Evolutionary conservation across 164 flowering plant species (phyloP), one percentile per base, ranked within the genome.

Genomic region (Liriodendron chinense): DNA sequence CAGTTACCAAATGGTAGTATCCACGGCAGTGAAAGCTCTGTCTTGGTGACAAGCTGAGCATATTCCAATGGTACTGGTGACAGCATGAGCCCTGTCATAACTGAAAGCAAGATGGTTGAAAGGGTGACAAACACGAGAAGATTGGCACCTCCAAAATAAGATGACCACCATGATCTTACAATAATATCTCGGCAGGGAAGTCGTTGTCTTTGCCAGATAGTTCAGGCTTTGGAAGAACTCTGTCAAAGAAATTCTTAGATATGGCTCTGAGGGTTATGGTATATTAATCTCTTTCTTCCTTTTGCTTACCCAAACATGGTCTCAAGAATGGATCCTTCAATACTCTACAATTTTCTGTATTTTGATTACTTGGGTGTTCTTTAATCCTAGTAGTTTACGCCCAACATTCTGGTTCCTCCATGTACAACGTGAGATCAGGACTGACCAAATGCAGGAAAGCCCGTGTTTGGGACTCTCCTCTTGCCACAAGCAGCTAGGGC

Each of bases 231-330:
- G 98, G 98, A 69, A 87, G 94, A 77, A 83, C 87, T 9, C 88
- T 95, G 18, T 95, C 98, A 34, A 93, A 90, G 77, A 90, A 86
- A 74, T 95, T 97, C 28, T 81, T 95, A 9, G 98, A 93, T 75
- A 95, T 95, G 98, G 98, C 98, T 66, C 69, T 93, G 75, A 78
- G 98, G 84, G 98, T 93, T 72, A 93, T 95, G 97, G 98, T 95
- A 86, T 12, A 56, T 72, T 48, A 26, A 63, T 74, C 24, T 34
- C 43, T 75, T 49, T 34, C 43, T 65, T 14, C 16, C 10, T 20
- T 61, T 50, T 48, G 62, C 28, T 18, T 49, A 12, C 28, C 22
- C 43, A n/a, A n/a, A n/a, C n/a, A n/a, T n/a, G n/a, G n/a, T n/a
- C n/a, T n/a, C n/a, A 7, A 16, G 16, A 26, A 6, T 67, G 25